Conservation (phyloP, 2,329 filamentous ascomycete genomes). For the Fusarium pseudocircinatum region DNA sequence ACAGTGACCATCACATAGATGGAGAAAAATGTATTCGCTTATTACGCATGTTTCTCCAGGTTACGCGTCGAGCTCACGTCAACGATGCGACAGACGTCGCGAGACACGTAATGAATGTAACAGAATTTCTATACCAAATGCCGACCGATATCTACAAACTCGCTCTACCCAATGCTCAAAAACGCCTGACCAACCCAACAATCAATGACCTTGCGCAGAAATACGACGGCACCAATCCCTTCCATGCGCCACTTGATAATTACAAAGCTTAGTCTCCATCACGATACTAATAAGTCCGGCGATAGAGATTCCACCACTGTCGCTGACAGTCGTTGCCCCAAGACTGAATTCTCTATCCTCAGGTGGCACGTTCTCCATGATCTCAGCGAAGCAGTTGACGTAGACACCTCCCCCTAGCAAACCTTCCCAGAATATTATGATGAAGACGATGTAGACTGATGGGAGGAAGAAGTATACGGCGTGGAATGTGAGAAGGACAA, state of each 20-base stretch:
- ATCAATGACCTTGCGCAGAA: slow-evolving; percentile 44
- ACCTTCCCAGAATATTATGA: slow-evolving; percentile 93
- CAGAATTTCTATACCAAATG: slow-evolving; percentile 2
- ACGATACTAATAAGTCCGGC: slow-evolving; percentile 86
- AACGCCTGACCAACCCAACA: slow-evolving; percentile 6
- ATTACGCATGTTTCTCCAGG: slow-evolving; percentile 5
- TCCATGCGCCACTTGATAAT: slow-evolving; percentile 84
- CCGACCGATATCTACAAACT: not conserved
- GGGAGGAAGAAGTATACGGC: slow-evolving; percentile 84
- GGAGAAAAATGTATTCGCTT: not conserved
- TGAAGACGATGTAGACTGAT: slow-evolving; percentile 84
- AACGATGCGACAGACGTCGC: not conserved
- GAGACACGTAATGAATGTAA: slow-evolving; percentile 14
- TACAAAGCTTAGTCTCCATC: slow-evolving; percentile 83
- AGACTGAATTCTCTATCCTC: slow-evolving; percentile 91
- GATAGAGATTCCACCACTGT: slow-evolving; percentile 89
- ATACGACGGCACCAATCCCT: slow-evolving; percentile 76
- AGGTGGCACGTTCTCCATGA: slow-evolving; percentile 81
- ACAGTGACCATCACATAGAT: not conserved
- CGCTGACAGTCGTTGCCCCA: slow-evolving; percentile 89
- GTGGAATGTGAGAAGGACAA: slow-evolving; percentile 77
- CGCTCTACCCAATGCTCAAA: not conserved
- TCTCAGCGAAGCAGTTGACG: slow-evolving; percentile 95
- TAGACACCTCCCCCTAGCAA: slow-evolving; percentile 91
- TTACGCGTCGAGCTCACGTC: slow-evolving; percentile 8